Conservation (phyloP, 1,284 basidiomycete genomes). For the Ceratobasidium sp. region DNA sequence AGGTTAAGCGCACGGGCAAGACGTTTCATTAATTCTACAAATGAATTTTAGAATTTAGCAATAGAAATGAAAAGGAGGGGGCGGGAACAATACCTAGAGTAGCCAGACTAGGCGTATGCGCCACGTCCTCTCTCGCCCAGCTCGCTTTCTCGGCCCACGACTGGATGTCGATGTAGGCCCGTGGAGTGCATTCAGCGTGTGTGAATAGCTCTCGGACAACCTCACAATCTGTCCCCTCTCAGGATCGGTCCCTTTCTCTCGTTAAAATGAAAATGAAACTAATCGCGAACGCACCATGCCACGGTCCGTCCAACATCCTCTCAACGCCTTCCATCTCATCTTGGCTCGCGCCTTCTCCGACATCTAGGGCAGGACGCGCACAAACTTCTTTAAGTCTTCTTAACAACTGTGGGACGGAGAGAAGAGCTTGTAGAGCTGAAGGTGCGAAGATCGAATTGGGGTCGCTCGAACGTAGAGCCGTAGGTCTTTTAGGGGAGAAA, state of each 20-base stretch:
- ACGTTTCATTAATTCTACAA: constrained; percentile 10
- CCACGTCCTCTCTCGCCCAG: neutral
- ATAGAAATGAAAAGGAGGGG: neutral
- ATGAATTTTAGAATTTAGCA: neutral
- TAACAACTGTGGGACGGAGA: constrained; percentile 43
- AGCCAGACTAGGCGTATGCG: neutral
- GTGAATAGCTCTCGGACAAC: constrained; percentile 18
- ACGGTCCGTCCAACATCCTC: constrained; percentile 12
- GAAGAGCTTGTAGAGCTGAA: constrained; percentile 44
- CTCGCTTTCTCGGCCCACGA: constrained; percentile 18
- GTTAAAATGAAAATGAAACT: neutral
- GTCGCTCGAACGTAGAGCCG: constrained; percentile 30
- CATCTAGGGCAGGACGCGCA: neutral
- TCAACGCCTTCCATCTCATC: constrained; percentile 1
- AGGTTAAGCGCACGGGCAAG: constrained; percentile 14
- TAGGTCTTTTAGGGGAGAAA: neutral
- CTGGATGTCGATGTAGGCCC: constrained; percentile 33
- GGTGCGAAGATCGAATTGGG: constrained; percentile 32
- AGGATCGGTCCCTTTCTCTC: neutral
- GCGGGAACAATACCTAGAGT: constrained; percentile 17
- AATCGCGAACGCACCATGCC: neutral
- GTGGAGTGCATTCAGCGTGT: constrained; percentile 23
- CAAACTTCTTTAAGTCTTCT: constrained; percentile 15
- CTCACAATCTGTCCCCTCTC: constrained; percentile 5
- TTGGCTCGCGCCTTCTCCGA: neutral